Evolutionary conservation across 768 basidiomycete species (phyloP).

Genomic region (Chalciporus chontae): DNA sequence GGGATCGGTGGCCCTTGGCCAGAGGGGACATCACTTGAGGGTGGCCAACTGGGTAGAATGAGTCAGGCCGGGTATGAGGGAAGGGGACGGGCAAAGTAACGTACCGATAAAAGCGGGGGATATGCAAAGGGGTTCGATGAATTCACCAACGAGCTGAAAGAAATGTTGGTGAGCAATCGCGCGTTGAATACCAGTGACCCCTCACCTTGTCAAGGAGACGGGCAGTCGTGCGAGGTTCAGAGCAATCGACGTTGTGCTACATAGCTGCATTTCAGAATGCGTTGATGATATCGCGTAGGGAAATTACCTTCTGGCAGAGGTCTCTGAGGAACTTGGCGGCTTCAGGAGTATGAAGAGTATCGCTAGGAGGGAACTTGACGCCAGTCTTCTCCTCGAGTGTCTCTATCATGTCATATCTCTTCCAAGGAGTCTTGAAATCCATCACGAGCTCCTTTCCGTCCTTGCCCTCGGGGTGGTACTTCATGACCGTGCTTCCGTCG

Average conservation of each 20-base stretch:
- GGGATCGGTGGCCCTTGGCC: constrained; percentile 97
- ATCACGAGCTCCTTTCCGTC: constrained; percentile 71
- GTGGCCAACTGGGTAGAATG: constrained; percentile 68
- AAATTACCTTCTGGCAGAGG: constrained; percentile 72
- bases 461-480: constrained; percentile 93
- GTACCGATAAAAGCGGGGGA: constrained; percentile 93
- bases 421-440: constrained; percentile 94
- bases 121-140: constrained; percentile 94
- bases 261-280: not conserved
- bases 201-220: constrained; percentile 90
- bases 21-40: constrained; percentile 99
- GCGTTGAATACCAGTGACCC: not conserved
- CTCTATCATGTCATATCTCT: constrained; percentile 96
- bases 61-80: constrained; percentile 1
- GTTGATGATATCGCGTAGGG: not conserved
- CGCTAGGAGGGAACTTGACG: constrained; percentile 90
- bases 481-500: constrained; percentile 72
- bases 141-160: constrained; percentile 89
- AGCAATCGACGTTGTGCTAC: constrained; percentile 94
- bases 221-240: constrained; percentile 92
- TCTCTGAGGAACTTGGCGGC: constrained; percentile 87
- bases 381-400: constrained; percentile 93
- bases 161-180: not conserved
- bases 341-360: constrained; percentile 82
- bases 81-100: constrained; percentile 6